phyloP scores from a whole-genome alignment of 345 rosid genomes.

The Acer yangbiense region DNA sequence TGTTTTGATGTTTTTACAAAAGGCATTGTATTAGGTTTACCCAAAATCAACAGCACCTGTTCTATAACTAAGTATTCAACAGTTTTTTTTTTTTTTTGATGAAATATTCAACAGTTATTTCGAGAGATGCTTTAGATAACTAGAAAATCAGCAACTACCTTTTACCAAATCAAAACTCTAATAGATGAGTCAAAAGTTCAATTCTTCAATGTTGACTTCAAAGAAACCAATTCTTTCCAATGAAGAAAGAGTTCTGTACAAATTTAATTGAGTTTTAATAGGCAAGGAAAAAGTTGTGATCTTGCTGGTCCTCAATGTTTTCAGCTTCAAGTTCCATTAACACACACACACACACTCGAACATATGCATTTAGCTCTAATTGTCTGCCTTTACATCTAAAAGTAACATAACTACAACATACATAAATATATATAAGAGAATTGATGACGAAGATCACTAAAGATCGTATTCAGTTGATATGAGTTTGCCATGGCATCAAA shows the following conservation, averaged over 20 bases:
- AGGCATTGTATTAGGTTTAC: not conserved
- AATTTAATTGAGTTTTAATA: not conserved
- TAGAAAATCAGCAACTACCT: not conserved
- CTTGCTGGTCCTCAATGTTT: not conserved
- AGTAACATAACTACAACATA: not conserved
- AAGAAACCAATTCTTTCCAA: not conserved
- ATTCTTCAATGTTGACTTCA: not conserved
- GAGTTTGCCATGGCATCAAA: not conserved
- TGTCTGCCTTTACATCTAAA: not conserved
- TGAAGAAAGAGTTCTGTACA: not conserved
- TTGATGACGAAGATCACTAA: not conserved
- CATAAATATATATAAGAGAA: not conserved
- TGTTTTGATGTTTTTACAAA: not conserved
- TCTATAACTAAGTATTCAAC: not conserved
- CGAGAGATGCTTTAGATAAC: not conserved
- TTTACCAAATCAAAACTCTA: not conserved
- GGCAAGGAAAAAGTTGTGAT: not conserved
- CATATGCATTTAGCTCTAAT: not conserved
- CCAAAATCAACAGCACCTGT: not conserved
- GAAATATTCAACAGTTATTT: not conserved
- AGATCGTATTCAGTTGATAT: not conserved
- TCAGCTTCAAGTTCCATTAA: not conserved
- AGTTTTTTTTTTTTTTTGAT: too few species aligned
- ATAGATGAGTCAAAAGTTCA: not conserved
- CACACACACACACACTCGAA: not conserved